Percentiles rank a stretch among this genome's conserved stretches.
Conservation (phyloP, 805 yeast species). For the Saccharomyces mikatae region DNA sequence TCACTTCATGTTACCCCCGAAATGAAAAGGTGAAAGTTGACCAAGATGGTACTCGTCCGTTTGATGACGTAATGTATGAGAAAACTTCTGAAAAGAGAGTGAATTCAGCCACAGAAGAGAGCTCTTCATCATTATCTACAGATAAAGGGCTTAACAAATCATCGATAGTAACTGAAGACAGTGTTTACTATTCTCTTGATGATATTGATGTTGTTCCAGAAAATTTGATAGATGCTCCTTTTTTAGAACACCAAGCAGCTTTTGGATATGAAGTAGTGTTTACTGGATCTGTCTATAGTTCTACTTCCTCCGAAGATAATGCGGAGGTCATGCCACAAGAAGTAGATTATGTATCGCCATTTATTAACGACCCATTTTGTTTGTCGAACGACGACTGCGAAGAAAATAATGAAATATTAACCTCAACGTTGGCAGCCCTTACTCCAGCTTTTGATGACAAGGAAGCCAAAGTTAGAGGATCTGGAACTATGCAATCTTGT, state of each 20-base stretch:
- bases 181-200: constrained; percentile 13
- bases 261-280: constrained; percentile 13
- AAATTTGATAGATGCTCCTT: background rate
- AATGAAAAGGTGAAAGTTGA: background rate
- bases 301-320: constrained; percentile 17
- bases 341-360: constrained; percentile 18
- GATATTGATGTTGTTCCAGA: constrained; percentile 1
- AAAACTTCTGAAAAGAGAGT: background rate
- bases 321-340: constrained; percentile 2
- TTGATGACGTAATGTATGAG: background rate
- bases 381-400: background rate
- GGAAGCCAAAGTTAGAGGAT: background rate
- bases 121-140: background rate
- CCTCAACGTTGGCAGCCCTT: constrained; percentile 7
- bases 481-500: background rate
- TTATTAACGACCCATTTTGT: constrained; percentile 14
- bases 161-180: constrained; percentile 4
- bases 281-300: constrained; percentile 19
- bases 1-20: background rate
- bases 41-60: background rate
- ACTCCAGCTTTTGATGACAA: background rate
- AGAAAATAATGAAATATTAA: constrained; percentile 4
- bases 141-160: background rate
- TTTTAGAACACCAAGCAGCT: background rate
- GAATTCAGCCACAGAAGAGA: background rate